phyloP scores from a whole-genome alignment of 2,329 filamentous ascomycete genomes.

The Cordyceps farinosa region DNA sequence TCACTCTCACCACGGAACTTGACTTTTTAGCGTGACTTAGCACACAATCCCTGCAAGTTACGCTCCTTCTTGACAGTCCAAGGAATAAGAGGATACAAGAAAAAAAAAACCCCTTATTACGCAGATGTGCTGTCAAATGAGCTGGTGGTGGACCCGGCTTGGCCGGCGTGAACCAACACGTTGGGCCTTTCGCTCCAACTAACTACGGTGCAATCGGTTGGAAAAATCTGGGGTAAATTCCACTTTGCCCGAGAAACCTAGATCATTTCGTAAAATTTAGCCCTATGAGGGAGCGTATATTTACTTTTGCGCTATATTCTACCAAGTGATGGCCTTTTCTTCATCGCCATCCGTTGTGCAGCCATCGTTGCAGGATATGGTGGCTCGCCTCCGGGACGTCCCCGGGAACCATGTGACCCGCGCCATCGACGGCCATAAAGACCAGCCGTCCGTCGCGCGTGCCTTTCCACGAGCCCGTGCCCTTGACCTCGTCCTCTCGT shows the following conservation, averaged over 20 bases:
- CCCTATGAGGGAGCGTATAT: neutral
- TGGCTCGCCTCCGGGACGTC: slow-evolving; percentile 24
- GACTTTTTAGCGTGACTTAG: too few relatives aligned
- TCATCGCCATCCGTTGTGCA: slow-evolving; percentile 18
- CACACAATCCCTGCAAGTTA: too few relatives aligned
- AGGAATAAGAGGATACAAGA: too few relatives aligned
- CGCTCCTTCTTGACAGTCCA: too few relatives aligned
- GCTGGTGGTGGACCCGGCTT: too few relatives aligned
- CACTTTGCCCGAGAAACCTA: neutral
- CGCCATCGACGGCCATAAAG: slow-evolving; percentile 24
- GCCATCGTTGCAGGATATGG: slow-evolving; percentile 23
- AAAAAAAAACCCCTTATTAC: too few relatives aligned
- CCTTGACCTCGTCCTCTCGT: slow-evolving; percentile 10
- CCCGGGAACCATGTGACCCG: slow-evolving; percentile 24
- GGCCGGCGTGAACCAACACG: too few relatives aligned
- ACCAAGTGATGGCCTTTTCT: too few relatives aligned
- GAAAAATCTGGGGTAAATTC: neutral
- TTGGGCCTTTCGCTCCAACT: too few relatives aligned
- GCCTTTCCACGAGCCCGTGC: slow-evolving; percentile 22
- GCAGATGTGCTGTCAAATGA: too few relatives aligned
- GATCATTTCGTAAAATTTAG: neutral
- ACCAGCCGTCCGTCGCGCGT: slow-evolving; percentile 21
- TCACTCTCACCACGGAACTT: too few relatives aligned
- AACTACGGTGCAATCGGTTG: neutral
- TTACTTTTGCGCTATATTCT: neutral